Evolutionary conservation across 257 asterid genomes (phyloP).

Genomic region (Marsdenia floribunda): DNA sequence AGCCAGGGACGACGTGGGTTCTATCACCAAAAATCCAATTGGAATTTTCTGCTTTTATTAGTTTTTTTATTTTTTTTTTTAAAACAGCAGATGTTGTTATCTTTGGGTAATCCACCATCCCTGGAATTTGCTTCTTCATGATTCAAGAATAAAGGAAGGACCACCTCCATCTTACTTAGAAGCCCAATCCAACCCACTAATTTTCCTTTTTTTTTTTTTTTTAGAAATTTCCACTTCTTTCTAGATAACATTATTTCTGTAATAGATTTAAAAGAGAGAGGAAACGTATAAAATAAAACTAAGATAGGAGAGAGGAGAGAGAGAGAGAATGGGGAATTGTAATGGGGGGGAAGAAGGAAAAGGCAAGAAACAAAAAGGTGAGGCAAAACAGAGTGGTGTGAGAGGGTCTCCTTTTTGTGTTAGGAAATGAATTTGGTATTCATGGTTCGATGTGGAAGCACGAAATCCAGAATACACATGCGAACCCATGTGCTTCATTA

Average conservation of each 20-base stretch:
- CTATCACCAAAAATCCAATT: not conserved
- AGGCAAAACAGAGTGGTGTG: not conserved
- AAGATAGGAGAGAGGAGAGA: no score
- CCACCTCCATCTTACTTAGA: not conserved
- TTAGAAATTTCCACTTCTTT: no score
- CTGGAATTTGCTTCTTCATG: not conserved
- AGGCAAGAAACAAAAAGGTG: not conserved
- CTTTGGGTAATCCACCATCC: not conserved
- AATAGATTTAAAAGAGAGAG: not conserved
- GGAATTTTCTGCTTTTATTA: not conserved
- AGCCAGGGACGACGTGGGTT: not conserved
- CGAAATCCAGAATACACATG: slow-evolving; percentile 8
- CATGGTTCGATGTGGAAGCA: slow-evolving; percentile 3
- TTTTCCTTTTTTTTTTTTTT: no score
- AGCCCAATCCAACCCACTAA: not conserved
- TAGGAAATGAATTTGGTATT: slow-evolving; percentile 7
- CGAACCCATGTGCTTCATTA: slow-evolving; percentile 13
- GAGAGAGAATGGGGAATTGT: no score
- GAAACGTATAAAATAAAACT: no score
- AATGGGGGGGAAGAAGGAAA: not conserved
- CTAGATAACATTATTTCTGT: no score
- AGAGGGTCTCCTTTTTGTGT: not conserved
- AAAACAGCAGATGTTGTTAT: not conserved
- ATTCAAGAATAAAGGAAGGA: not conserved
- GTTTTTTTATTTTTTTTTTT: no score